These are phyloP conservation scores for Dichotomocladium elegans DNA, from an alignment of 371 early-diverging fungal genomes.

Conservation along the genomic window DNA sequence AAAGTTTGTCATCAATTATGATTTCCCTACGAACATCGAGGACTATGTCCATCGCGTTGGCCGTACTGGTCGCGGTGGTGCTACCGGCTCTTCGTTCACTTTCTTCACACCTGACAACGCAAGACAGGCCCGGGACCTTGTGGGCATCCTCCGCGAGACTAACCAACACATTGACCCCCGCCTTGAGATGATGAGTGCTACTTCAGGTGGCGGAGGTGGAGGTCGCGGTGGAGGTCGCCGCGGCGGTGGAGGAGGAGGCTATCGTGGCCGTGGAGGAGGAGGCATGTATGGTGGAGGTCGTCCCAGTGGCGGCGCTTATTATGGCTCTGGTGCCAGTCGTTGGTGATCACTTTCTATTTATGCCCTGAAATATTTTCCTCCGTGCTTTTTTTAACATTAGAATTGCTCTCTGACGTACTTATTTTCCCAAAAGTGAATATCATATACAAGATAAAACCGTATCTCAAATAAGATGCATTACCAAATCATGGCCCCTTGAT, in stretches of 20 bases:
- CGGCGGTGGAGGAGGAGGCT: conserved; percentile 43
- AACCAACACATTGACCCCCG: conserved; percentile 90
- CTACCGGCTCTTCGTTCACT: conserved; percentile 93
- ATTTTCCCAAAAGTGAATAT: no score
- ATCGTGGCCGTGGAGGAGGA: conserved; percentile 34
- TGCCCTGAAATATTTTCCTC: neutral
- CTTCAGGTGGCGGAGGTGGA: conserved; percentile 32
- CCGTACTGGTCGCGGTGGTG: conserved; percentile 98
- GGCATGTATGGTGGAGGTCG: conserved; percentile 27
- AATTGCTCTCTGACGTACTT: no score
- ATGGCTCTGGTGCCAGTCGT: conserved; percentile 26
- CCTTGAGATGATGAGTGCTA: conserved; percentile 73
- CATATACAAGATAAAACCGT: no score
- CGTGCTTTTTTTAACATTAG: no score
- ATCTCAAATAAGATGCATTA: no score
- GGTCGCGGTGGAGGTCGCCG: conserved; percentile 50
- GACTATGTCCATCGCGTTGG: conserved; percentile 99
- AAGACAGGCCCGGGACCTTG: conserved; percentile 85
- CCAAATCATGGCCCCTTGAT: no score
- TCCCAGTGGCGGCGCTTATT: conserved; percentile 33
- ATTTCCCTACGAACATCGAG: conserved; percentile 92
- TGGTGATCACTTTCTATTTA: conserved; percentile 1
- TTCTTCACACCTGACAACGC: conserved; percentile 96
- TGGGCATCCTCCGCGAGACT: conserved; percentile 91
- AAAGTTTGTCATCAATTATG: conserved; percentile 95